A percentile compares a stretch with the other conserved stretches of the same genome.
phyloP scores from a whole-genome alignment of 2,329 filamentous ascomycete species.

The Geosmithia flava region DNA sequence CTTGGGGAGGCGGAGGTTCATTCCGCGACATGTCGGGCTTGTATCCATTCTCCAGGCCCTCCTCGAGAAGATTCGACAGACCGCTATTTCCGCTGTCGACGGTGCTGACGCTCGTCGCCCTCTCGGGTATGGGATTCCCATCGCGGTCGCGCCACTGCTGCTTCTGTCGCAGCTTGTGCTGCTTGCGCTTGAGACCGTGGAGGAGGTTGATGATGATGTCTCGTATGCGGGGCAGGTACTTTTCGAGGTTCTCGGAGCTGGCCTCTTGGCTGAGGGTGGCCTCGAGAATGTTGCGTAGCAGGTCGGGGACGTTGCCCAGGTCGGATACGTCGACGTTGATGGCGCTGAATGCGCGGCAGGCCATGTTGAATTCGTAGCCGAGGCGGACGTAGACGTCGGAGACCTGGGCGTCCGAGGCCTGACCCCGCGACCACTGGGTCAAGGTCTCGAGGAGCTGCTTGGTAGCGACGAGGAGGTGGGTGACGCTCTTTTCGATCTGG shows the following conservation, averaged over 20 bases:
- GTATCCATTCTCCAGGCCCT: conserved; percentile 44
- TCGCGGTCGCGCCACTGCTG: conserved; percentile 41
- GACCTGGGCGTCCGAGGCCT: conserved; percentile 86
- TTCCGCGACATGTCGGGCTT: conserved; percentile 21
- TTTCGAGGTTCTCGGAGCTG: conserved; percentile 83
- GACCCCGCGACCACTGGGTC: conserved; percentile 91
- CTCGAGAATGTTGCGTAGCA: conserved; percentile 81
- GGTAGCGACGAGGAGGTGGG: conserved; percentile 90
- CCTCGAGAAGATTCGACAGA: conserved; percentile 45
- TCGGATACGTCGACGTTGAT: conserved; percentile 95
- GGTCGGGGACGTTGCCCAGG: conserved; percentile 87
- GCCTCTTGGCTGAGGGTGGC: conserved; percentile 95
- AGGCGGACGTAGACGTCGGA: conserved; percentile 96
- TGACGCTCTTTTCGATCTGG: conserved; percentile 98
- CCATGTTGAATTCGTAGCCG: conserved; percentile 99
- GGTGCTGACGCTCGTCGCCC: conserved; percentile 47
- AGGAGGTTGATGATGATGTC: conserved; percentile 98
- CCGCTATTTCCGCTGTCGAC: conserved; percentile 42
- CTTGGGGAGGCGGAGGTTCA: conserved; percentile 10
- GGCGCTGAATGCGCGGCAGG: conserved; percentile 88
- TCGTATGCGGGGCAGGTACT: conserved; percentile 84
- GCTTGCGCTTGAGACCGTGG: conserved; percentile 93
- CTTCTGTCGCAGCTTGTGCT: conserved; percentile 68
- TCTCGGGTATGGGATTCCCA: conserved; percentile 28
- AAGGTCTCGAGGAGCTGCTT: conserved; percentile 96